Base-by-base conservation (phyloP, 2,329 filamentous ascomycete genomes). In the Fusarium sp. region DNA sequence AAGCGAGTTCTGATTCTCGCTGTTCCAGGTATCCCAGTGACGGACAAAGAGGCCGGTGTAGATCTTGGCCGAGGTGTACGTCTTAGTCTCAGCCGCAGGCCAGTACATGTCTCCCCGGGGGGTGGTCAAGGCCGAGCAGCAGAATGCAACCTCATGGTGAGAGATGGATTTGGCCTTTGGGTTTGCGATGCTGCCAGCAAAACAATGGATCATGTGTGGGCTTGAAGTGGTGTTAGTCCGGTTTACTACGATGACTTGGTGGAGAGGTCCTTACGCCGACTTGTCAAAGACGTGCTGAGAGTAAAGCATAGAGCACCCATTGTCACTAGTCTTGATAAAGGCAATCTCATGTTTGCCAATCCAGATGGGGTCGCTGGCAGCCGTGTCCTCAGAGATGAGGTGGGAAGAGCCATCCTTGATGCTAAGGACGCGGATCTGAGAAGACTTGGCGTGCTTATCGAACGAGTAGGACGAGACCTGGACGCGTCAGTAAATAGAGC, bases 21-120 rank as follows among this genome's bases (percentile, higher is more conserved):
- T 91, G 29, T 91, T 86, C 83, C 92, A 97, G n/a, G 88, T 82
- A 80, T 97, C 94, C 94, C 94, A 97, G 79, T 97, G 94, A 16
- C 94, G 90, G 31, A 94, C 93, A 78, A 94, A 97, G 29, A 95
- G 89, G 57, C 89, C 90, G 22, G 90, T 90, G 81, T 97, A 97
- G 25, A 95, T 88, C 77, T 89, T 91, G 31, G 90, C 94, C 5
- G 90, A 89, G 22, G 92, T 92, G 27, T 86, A 83, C 3, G 89
- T 85, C 78, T 91, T 90, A 71, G 89, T 84, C 40, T 89, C 90
- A 16, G 87, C 86, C 40, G 91, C 86, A 14, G 90, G 86, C 79
- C 93, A 93, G 83, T 91, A 91, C 29, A 97, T 87, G 2, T 90
- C 85, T 6, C 94, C 95, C 54, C 91, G 87, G 4, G 92, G 88